Base-by-base conservation (phyloP, 495 filamentous ascomycete species). In the Xylaria cubensis region DNA sequence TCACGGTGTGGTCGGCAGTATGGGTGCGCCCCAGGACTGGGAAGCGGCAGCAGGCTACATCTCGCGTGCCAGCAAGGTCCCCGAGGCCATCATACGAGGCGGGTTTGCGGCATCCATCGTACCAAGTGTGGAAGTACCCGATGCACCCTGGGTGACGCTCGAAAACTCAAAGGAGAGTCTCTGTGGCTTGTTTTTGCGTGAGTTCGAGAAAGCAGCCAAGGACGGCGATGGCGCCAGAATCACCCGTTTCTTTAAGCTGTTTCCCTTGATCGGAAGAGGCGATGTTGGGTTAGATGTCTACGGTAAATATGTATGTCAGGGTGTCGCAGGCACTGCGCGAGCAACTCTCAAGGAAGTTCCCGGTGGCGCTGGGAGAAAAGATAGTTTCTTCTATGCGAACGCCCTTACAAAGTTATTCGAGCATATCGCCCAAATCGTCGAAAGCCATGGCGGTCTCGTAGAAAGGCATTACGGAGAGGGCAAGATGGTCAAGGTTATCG, bases 21-120 rank as follows among this genome's bases (percentile, higher is more conserved):
- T 99, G 96, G 97, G 96, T 15, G 96, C 94, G 2, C 92, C 97
- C 50, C 96, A 99, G 81, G 97, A 98, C 82, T 99, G 97, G 97
- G 96, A 99, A 83, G 95, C 92, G 0, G 96, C 96, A 4, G 96
- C 96, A 50, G 92, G 88, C 44, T 98, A 97, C 80, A 86, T 98
- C 53, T 88, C 91, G 64, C 90, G 96, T 13, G 94, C 97, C 5
- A 87, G 89, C 53, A 89, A 92, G 73, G 91, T 99, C 51, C 94
- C 96, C 0, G 82, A 88, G 21, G 86, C 91, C 0, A 94, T 98
- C 72, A 85, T 95, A 56, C 84, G 92, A 66, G 92, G 97, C 2
- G 87, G 89, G n/a, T 99, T 98, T 77, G 96, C 96, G 1, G 93
- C 94, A 48, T 89, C 92, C 71, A 95, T 97, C 80, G 97, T 99